Conservation (phyloP, 768 basidiomycete genomes). For the Strobilomyces confusus region DNA sequence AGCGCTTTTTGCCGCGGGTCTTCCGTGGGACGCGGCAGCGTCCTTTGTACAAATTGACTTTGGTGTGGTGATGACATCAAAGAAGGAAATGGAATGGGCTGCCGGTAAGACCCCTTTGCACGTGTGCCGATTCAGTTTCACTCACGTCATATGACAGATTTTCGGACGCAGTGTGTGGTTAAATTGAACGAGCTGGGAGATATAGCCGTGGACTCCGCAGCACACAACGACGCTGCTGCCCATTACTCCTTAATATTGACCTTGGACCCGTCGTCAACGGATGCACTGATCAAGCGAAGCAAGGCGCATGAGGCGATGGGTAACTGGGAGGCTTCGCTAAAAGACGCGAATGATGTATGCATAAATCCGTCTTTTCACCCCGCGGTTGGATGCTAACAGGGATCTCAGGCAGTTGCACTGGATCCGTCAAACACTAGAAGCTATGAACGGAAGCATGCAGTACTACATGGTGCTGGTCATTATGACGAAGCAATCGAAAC, state of each 20-base stretch:
- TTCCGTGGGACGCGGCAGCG: neutral
- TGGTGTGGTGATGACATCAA: neutral
- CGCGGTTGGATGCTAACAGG: neutral
- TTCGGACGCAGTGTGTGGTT: constrained; percentile 5
- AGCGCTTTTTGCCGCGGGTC: constrained; percentile 2
- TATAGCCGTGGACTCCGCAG: neutral
- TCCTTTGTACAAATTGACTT: constrained; percentile 1
- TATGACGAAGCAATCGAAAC: constrained; percentile 19
- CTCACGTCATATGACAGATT: constrained; percentile 1
- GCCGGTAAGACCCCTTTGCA: neutral
- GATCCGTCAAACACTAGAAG: constrained; percentile 7
- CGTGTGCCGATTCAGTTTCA: neutral
- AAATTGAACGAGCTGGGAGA: constrained; percentile 10
- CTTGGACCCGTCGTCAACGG: constrained; percentile 1
- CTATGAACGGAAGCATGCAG: constrained; percentile 11
- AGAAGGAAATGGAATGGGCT: constrained; percentile 4
- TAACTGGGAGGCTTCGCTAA: constrained; percentile 1
- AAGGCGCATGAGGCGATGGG: neutral
- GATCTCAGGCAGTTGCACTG: constrained; percentile 10
- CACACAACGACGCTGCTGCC: constrained; percentile 6
- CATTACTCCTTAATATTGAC: constrained; percentile 8
- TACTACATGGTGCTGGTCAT: constrained; percentile 9
- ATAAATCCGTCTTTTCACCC: neutral
- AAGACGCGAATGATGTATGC: constrained; percentile 13
- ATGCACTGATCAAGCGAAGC: constrained; percentile 12